These are phyloP conservation scores for Lodderomyces beijingensis DNA, from an alignment of 1,139 yeast species.

Conservation along the genomic window DNA sequence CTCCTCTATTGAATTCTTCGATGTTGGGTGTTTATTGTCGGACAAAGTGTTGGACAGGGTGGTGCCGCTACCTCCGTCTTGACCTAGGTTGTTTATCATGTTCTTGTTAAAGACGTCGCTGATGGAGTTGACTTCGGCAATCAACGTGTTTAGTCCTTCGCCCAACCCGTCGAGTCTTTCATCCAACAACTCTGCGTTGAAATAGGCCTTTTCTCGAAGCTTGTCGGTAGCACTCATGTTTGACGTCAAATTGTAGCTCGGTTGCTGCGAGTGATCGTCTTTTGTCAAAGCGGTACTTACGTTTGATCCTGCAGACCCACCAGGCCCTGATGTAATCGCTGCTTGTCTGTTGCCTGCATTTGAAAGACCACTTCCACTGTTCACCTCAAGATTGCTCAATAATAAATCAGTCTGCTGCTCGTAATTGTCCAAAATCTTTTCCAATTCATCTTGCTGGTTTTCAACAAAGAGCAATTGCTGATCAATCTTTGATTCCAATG, in stretches of 20 bases:
- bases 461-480: constrained; percentile 83
- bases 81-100: constrained; percentile 19
- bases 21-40: constrained; percentile 13
- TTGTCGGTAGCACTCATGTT: constrained; percentile 57
- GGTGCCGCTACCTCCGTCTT: constrained; percentile 7
- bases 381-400: constrained; percentile 40
- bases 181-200: constrained; percentile 80
- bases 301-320: constrained; percentile 7
- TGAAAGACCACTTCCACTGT: constrained; percentile 10
- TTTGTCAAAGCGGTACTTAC: constrained; percentile 7
- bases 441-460: constrained; percentile 90
- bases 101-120: constrained; percentile 75
- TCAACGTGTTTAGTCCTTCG: constrained; percentile 67
- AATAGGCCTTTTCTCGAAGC: constrained; percentile 86
- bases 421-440: constrained; percentile 73
- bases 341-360: constrained; percentile 3
- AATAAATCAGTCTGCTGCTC: constrained; percentile 77
- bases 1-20: constrained; percentile 38
- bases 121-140: constrained; percentile 81
- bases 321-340: constrained; percentile 3
- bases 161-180: constrained; percentile 78
- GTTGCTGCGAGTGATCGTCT: constrained; percentile 2
- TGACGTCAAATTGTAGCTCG: constrained; percentile 12
- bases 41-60: constrained; percentile 19
- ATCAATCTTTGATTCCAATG: constrained; percentile 78